Base-by-base conservation (phyloP, 2,329 filamentous ascomycete genomes). In the Aspergillus ibericus region DNA sequence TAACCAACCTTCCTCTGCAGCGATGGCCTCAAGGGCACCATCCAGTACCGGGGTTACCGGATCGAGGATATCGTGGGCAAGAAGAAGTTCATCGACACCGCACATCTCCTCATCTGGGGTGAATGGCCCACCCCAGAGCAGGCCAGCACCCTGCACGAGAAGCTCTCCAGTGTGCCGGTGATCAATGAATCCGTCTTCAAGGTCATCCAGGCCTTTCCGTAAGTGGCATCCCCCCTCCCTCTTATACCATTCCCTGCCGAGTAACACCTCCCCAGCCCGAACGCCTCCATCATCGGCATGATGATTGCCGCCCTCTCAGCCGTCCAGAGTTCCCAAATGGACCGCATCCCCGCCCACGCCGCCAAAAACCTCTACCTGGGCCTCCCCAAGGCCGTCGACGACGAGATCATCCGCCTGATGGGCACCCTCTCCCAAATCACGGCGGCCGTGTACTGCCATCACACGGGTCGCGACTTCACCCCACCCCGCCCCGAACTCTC, bases 401-500 rank as follows among this genome's bases (percentile, higher is more conserved):
- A 81, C 68, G 80, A 82, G 67, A 80, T 84, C 61, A 77, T 83
- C 5, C 77, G 81, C 44, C 81, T 82, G 63, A 77, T 83, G 44
- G 80, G 81, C 38, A 16, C 52, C 9, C 32, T 15, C 4, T 16
- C 25, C 49, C 82, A 80, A 2, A 70, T 83, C 4, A 80, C 80
- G 2, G 81, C 81, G 0, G 79, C 81, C 2, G 77, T 80, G 1
- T 83, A 83, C 73, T 77, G 82, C 60, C 83, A 84, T 74, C 76
- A 80, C 29, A 78, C 80, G 60, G 81, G 81, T 15, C 72, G 79
- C 0, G 76, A 80, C 0, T 83, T 85, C 69, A 82, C 81, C 66
- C 73, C 78, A 0, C 80, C 82, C 0, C 77, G 79, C 0, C 73
- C 77, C 50, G 78, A 77, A 5, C 68, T 81, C 25, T 80, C 78